These are phyloP conservation scores for Candida piceae DNA, from an alignment of 805 yeast genomes.

Conservation along the genomic window DNA sequence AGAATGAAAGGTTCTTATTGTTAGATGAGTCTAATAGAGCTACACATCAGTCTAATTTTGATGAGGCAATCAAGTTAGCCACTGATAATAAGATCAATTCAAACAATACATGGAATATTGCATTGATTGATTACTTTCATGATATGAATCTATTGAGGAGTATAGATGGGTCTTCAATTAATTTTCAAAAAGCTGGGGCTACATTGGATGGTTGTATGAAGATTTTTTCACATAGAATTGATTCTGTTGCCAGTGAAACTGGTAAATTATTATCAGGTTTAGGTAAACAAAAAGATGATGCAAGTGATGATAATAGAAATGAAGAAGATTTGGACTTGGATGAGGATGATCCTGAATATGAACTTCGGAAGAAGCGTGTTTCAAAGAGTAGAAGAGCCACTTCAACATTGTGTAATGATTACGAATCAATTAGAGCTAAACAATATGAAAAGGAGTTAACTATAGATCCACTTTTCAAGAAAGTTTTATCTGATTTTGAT, in stretches of 20 bases:
- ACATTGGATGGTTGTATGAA: constrained; percentile 52
- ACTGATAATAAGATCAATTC: constrained; percentile 41
- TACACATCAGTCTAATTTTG: constrained; percentile 17
- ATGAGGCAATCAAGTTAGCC: constrained; percentile 21
- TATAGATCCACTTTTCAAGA: constrained; percentile 72
- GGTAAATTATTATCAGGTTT: constrained; percentile 59
- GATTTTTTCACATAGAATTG: constrained; percentile 44
- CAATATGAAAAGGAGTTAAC: constrained; percentile 57
- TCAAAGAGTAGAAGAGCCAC: constrained; percentile 33
- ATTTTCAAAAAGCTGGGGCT: constrained; percentile 41
- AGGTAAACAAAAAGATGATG: constrained; percentile 35
- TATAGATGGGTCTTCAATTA: constrained; percentile 40
- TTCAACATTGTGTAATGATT: constrained; percentile 18
- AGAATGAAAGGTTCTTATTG: constrained; percentile 3
- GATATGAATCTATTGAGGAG: constrained; percentile 40
- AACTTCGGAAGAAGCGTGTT: constrained; percentile 22
- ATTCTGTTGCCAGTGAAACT: constrained; percentile 31
- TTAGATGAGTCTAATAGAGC: constrained; percentile 6
- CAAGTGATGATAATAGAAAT: constrained; percentile 12
- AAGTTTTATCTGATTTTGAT: constrained; percentile 71
- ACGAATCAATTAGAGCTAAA: constrained; percentile 46
- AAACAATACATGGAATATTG: constrained; percentile 46
- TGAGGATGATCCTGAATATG: constrained; percentile 23
- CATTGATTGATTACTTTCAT: constrained; percentile 47
- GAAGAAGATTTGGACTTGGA: constrained; percentile 24